A percentile compares a stretch with the other conserved stretches of the same genome.
phyloP scores from a whole-genome alignment of 1,284 basidiomycete species.

The Fomitopsis betulina region DNA sequence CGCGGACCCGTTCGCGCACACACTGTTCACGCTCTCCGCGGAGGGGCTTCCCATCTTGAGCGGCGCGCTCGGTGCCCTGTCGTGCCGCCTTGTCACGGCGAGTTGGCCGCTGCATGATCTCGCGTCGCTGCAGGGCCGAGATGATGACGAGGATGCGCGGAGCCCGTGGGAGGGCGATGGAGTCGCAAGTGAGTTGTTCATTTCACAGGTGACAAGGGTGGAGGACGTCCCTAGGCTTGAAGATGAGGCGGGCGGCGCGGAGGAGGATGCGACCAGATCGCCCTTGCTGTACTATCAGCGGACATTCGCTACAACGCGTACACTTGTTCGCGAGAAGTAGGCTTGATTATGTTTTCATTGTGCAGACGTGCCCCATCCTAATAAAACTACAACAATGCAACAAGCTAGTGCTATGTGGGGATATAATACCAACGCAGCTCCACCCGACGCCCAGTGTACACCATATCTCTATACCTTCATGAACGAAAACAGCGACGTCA shows the following conservation, averaged over 20 bases:
- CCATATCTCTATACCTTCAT: slow-evolving; percentile 46
- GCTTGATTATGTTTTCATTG: not conserved
- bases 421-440: not conserved
- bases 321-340: slow-evolving; percentile 12
- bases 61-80: slow-evolving; percentile 55
- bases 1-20: slow-evolving; percentile 48
- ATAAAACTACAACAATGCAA: slow-evolving; percentile 5
- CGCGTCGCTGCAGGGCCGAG: slow-evolving; percentile 15
- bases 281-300: slow-evolving; percentile 46
- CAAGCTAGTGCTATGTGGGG: not conserved
- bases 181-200: slow-evolving; percentile 42
- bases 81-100: slow-evolving; percentile 32
- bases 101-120: slow-evolving; percentile 34
- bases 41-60: slow-evolving; percentile 56
- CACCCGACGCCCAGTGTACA: too few species aligned
- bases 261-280: slow-evolving; percentile 20
- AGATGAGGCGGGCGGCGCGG: slow-evolving; percentile 1
- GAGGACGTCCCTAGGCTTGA: slow-evolving; percentile 27
- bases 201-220: slow-evolving; percentile 43
- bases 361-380: not conserved
- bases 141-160: slow-evolving; percentile 7
- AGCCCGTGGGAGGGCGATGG: slow-evolving; percentile 25
- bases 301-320: slow-evolving; percentile 35
- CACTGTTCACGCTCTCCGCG: slow-evolving; percentile 36
- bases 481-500: slow-evolving; percentile 73